phyloP scores from a whole-genome alignment of 208 protist genomes.

The Strigomonas galati region DNA sequence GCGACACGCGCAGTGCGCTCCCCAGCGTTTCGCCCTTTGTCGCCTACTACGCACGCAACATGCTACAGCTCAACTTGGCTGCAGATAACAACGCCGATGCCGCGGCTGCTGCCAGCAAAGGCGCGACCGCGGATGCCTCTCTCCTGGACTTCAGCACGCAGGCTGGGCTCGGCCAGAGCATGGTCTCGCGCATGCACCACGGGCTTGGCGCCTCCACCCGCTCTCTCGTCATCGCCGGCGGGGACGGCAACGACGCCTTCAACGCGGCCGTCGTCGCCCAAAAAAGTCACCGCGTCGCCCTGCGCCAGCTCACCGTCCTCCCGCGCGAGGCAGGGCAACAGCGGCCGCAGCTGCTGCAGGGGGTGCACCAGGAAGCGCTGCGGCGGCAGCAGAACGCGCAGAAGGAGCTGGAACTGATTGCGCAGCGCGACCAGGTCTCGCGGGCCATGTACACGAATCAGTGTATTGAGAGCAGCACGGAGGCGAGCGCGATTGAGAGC shows the following conservation, averaged over 20 bases:
- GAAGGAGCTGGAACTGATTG: constrained; percentile 26
- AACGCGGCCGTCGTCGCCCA: neutral
- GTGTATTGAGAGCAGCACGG: constrained; percentile 20
- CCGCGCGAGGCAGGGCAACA: constrained; percentile 25
- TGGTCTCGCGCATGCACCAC: neutral
- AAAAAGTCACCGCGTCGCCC: neutral
- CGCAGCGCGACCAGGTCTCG: constrained; percentile 29
- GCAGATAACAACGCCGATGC: too few relatives aligned
- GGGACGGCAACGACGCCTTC: neutral
- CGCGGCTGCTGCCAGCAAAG: too few relatives aligned
- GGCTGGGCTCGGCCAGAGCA: neutral
- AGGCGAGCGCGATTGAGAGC: constrained; percentile 10
- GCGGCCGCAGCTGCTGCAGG: constrained; percentile 34
- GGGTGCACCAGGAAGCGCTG: constrained; percentile 26
- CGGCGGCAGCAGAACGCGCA: constrained; percentile 24
- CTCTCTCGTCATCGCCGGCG: neutral
- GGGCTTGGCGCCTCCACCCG: neutral
- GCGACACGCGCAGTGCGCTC: constrained; percentile 14
- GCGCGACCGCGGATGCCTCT: neutral
- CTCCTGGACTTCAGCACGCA: neutral
- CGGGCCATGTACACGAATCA: constrained; percentile 34
- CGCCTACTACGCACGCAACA: constrained; percentile 33
- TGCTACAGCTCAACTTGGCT: constrained; percentile 18
- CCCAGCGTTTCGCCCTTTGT: constrained; percentile 51
- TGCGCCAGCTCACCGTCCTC: constrained; percentile 18